Base-by-base conservation (phyloP, 108 stramenopile genomes). In the Cylindrotheca fusiformis region DNA sequence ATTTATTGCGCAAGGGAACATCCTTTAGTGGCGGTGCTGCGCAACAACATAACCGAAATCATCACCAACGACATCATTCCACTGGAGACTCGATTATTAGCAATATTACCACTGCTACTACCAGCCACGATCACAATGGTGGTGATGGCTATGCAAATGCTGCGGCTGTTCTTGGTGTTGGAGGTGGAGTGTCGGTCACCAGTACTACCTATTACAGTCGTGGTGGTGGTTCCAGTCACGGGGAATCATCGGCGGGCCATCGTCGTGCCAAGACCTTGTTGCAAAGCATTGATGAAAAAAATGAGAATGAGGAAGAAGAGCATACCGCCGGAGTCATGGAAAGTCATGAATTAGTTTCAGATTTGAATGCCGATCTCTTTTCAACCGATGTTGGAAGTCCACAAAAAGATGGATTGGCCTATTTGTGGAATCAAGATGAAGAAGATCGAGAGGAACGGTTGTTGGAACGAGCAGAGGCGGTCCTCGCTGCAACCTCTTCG, bases 251-350 rank as follows among this genome's bases (percentile, higher is more conserved):
- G 20, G 54, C 5, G 20, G 58, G 51, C 17, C 58, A 60, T 32
- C 48, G 68, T 14, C 58, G 58, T 17, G 41, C 59, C 3, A 22
- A 60, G 17, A 69, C 51, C 1, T 51, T 69, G 17, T 41, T 69
- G 2, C 26, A 6, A 14, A 57, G 25, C 14, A 67, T 67, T 27
- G 63, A 54, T 28, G 25, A 60, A 23, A 46, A 24, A 10, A 23
- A 21, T 31, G n/a, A n/a, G n/a, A n/a, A n/a, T n/a, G n/a, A n/a
- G n/a, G n/a, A n/a, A n/a, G n/a, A n/a, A n/a, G n/a, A n/a, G n/a
- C n/a, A n/a, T n/a, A n/a, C n/a, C n/a, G 51, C 21, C 0, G 51
- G 41, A 5, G 21, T 20, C 4, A 55, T 30, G n/a, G 12, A 6
- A 51, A 27, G 3, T 27, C 25, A 55, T 4, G 14, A 27, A 4